Conservation (phyloP, 805 yeast genomes). For the Kluyveromyces siamensis region DNA sequence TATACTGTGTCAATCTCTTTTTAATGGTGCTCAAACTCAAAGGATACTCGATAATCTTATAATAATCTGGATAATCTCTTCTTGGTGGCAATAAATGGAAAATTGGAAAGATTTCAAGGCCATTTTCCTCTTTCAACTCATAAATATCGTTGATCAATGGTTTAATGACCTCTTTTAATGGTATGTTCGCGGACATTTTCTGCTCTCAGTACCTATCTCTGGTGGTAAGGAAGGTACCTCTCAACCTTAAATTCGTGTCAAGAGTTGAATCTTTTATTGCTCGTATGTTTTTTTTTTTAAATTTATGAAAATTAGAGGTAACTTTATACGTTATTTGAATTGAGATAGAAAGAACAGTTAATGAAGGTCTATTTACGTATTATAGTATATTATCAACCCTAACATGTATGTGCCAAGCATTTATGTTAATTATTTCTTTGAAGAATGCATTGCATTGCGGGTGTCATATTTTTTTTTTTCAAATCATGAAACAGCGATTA, state of each 20-base stretch:
- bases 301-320: not conserved
- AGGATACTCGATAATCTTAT: conserved; percentile 69
- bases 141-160: conserved; percentile 12
- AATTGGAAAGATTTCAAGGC: conserved; percentile 22
- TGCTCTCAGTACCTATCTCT: not conserved
- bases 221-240: not conserved
- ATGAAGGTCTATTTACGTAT: too few relatives aligned
- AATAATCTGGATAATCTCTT: conserved; percentile 66
- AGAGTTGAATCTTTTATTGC: not conserved
- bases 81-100: conserved; percentile 48
- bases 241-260: not conserved
- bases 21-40: conserved; percentile 68
- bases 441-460: too few relatives aligned
- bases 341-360: not conserved
- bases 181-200: not conserved
- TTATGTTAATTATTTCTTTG: too few relatives aligned
- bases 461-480: too few relatives aligned
- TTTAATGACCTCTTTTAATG: conserved; percentile 1
- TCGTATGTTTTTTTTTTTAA: not conserved
- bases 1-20: conserved; percentile 50
- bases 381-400: too few relatives aligned
- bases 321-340: not conserved
- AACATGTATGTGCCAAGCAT: too few relatives aligned
- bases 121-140: conserved; percentile 20
- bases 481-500: too few relatives aligned